Evolutionary conservation across 768 basidiomycete genomes (phyloP).

Genomic region (Lyophyllum atratum): DNA sequence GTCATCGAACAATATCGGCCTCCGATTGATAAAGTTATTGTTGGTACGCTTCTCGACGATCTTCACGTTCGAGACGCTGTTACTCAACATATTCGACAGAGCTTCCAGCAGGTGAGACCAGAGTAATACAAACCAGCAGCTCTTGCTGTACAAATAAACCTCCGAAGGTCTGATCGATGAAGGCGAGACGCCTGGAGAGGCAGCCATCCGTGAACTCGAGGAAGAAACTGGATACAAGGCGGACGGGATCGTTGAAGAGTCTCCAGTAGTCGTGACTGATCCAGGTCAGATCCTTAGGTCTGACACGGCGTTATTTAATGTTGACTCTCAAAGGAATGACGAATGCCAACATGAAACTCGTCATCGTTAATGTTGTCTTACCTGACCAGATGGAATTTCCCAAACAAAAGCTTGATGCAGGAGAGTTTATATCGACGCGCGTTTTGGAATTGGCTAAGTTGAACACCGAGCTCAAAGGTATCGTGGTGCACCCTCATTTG

Average conservation of each 20-base stretch:
- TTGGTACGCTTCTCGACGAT: constrained; percentile 49
- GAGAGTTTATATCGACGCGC: constrained; percentile 79
- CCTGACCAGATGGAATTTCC: constrained; percentile 70
- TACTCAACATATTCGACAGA: constrained; percentile 22
- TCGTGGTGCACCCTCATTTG: constrained; percentile 11
- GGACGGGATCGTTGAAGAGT: constrained; percentile 58
- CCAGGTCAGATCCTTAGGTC: constrained; percentile 51
- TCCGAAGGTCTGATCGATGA: constrained; percentile 77
- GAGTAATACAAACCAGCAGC: neutral
- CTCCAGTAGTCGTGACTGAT: constrained; percentile 65
- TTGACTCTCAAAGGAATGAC: constrained; percentile 71
- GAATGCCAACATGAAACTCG: constrained; percentile 89
- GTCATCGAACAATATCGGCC: constrained; percentile 94
- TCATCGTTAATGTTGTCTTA: constrained; percentile 69
- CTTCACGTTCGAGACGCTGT: neutral
- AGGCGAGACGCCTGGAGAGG: constrained; percentile 75
- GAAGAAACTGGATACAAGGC: constrained; percentile 93
- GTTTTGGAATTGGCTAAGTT: constrained; percentile 72
- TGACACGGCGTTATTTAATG: neutral
- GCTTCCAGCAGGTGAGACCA: constrained; percentile 36
- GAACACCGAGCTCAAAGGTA: constrained; percentile 66
- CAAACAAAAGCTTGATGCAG: constrained; percentile 76
- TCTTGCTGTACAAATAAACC: neutral
- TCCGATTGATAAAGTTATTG: constrained; percentile 72
- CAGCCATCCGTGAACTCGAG: constrained; percentile 85